Evolutionary conservation across 2,329 filamentous ascomycete species (phyloP), one percentile per base, ranked within the genome.

Genomic region (Clarireedia sp.): DNA sequence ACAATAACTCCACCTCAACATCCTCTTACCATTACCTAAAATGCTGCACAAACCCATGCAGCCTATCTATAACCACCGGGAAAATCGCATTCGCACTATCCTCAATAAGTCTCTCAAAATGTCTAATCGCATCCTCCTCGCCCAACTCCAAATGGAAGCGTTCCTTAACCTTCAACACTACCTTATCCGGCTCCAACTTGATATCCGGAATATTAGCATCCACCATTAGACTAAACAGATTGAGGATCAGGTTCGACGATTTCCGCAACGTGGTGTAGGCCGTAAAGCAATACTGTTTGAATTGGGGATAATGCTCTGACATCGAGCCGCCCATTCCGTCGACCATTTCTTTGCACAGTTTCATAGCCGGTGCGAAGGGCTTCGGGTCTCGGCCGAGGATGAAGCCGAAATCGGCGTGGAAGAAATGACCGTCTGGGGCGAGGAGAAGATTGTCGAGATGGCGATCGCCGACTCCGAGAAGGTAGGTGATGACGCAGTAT

Each of bases 401-500:
- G 72, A 95, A 99, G 43, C 95, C 94, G 66, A 99, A 99, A 70
- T 99, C 94, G 29, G 92, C 91, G 69, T 99, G 94, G 79, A 99
- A 96, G 76, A 99, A 99, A 71, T 95, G 90, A 0, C 84, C 94
- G 63, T 91, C 87, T 0, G 94, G 91, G 0, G 90, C 83, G 5
- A 99, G 82, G 24, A 99, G 83, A 1, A 99, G 81, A 66, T 99
- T 99, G 70, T 99, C 94, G 2, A 97, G 79, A 72, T 99, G 94
- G 1, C 94, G 85, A 69, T 99, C 94, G 19, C 94, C 94, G 2
- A 99, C 94, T 33, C 94, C 95, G 12, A 99, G 81, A 16, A 99
- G 88, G 70, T 99, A 99, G 0, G 95, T 99, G 63, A 99, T 96
- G 14, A 99, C 94, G 70, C 94, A 97, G 73, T 99, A 99, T 36